Evolutionary conservation across 345 rosid genomes (phyloP).

Genomic region (Boechera divaricarpa): DNA sequence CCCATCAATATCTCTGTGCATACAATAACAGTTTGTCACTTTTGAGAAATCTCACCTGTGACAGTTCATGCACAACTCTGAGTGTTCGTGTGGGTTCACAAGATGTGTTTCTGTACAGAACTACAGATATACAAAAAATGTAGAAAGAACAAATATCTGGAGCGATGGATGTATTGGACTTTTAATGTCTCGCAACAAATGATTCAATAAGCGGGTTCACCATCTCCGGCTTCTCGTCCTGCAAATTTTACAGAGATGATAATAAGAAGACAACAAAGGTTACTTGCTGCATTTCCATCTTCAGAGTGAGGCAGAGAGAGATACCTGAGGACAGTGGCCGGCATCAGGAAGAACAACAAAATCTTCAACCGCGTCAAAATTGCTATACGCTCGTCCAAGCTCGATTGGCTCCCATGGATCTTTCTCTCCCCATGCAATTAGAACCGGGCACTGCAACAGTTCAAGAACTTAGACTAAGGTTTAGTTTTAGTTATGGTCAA

Average conservation of each 20-base stretch:
- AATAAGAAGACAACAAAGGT: neutral
- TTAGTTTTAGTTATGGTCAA: conserved; percentile 2
- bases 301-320: conserved; percentile 19
- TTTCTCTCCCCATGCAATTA: conserved; percentile 95
- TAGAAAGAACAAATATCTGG: conserved; percentile 15
- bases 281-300: neutral
- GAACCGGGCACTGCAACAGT: conserved; percentile 70
- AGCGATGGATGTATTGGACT: neutral
- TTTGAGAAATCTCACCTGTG: neutral
- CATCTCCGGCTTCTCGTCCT: conserved; percentile 90
- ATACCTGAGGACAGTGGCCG: conserved; percentile 96
- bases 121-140: neutral
- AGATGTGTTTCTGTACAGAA: conserved; percentile 34
- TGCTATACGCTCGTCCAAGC: conserved; percentile 67
- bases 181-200: conserved; percentile 67
- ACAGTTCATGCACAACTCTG: conserved; percentile 21
- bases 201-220: conserved; percentile 88
- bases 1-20: neutral
- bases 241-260: conserved; percentile 31
- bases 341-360: conserved; percentile 73
- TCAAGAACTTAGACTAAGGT: conserved; percentile 20
- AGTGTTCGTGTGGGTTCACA: conserved; percentile 6
- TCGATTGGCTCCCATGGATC: conserved; percentile 96
- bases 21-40: conserved; percentile 13
- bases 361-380: conserved; percentile 73